Evolutionary conservation across 177 flowering plant genomes (phyloP).

Genomic region (Telopea speciosissima): DNA sequence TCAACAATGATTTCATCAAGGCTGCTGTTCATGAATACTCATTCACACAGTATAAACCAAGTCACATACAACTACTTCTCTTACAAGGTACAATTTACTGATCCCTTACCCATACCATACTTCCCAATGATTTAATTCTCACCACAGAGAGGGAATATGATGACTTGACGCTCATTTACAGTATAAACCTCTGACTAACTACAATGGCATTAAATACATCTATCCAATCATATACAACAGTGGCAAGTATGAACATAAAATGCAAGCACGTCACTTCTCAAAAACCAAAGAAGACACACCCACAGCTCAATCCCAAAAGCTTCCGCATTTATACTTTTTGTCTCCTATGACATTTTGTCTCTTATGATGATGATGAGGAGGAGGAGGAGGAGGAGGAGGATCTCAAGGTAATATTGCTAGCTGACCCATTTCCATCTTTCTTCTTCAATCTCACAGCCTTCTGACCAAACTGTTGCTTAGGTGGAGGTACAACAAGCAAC

Average conservation of each 20-base stretch:
- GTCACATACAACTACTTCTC: background rate
- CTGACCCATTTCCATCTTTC: slow-evolving; percentile 14
- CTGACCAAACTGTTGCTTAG: slow-evolving; percentile 16
- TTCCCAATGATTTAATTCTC: background rate
- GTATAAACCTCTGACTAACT: background rate
- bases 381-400: background rate
- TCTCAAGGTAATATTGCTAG: background rate
- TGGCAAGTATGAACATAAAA: background rate
- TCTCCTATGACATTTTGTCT: background rate
- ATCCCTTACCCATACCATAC: background rate
- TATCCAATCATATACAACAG: background rate
- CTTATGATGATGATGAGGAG: background rate
- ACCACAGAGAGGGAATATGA: background rate
- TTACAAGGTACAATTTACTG: background rate
- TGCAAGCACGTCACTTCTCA: background rate
- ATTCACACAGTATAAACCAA: too few species aligned
- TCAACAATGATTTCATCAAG: too few species aligned
- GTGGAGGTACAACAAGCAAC: slow-evolving; percentile 46
- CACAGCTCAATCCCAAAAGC: background rate
- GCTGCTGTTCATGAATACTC: too few species aligned
- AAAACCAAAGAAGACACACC: background rate
- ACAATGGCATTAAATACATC: background rate
- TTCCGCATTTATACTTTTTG: background rate
- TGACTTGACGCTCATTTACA: background rate
- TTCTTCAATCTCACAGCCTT: slow-evolving; percentile 34